Conservation (phyloP, 2,329 filamentous ascomycete species). For the Diaporthe sp. region DNA sequence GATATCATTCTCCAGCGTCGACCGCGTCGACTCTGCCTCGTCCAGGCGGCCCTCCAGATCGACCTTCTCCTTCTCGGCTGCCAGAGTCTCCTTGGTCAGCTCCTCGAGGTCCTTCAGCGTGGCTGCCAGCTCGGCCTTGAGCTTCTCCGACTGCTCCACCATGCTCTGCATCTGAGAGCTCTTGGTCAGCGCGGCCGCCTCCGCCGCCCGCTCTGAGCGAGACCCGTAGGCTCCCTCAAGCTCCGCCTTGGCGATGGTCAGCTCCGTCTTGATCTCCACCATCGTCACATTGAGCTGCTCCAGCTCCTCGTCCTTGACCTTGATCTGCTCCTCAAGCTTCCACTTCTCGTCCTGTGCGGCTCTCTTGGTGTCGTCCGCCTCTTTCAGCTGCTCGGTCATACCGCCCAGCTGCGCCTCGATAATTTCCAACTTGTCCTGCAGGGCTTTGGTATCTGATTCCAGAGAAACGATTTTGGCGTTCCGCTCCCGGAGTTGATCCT, state of each 20-base stretch:
- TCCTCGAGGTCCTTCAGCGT: constrained; percentile 66
- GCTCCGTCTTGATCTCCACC: constrained; percentile 71
- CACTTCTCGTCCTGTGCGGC: constrained; percentile 45
- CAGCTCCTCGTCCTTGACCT: constrained; percentile 63
- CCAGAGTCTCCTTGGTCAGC: constrained; percentile 65
- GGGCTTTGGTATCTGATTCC: constrained; percentile 56
- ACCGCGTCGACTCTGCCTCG: constrained; percentile 51
- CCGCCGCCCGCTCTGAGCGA: constrained; percentile 69
- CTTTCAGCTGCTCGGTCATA: constrained; percentile 38
- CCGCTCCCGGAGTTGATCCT: constrained; percentile 57
- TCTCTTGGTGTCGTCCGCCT: constrained; percentile 47
- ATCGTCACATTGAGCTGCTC: constrained; percentile 64
- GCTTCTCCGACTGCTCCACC: constrained; percentile 60
- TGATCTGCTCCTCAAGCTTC: constrained; percentile 58
- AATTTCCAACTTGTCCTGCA: constrained; percentile 54
- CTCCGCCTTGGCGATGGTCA: constrained; percentile 71
- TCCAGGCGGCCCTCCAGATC: constrained; percentile 58
- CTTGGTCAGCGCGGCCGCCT: constrained; percentile 66
- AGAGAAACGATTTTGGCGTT: constrained; percentile 58
- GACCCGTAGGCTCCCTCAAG: constrained; percentile 72
- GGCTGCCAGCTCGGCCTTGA: constrained; percentile 63
- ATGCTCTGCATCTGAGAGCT: constrained; percentile 61
- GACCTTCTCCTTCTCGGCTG: constrained; percentile 63
- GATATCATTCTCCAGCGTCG: constrained; percentile 55
- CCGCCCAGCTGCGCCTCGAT: constrained; percentile 43